Conservation (phyloP, 441 rosid genomes). For the Flueggea neowawraea region DNA sequence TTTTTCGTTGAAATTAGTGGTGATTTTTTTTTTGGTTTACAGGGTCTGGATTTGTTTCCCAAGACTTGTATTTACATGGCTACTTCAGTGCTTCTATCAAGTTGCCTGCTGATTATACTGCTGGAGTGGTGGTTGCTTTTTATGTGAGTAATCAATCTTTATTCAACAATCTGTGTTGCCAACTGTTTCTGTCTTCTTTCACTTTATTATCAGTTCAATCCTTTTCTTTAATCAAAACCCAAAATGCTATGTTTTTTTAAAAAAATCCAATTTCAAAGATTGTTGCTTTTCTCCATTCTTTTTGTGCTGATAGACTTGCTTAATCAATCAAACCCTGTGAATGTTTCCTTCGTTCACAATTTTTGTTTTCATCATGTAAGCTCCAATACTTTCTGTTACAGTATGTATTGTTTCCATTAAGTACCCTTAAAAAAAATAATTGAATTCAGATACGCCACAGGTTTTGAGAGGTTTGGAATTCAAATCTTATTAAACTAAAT, state of each 20-base stretch:
- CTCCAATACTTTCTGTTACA: no score
- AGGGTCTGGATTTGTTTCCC: slow-evolving; percentile 99
- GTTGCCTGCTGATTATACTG: slow-evolving; percentile 97
- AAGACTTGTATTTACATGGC: slow-evolving; percentile 93
- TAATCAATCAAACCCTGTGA: no score
- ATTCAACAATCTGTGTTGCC: not conserved
- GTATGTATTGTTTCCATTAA: no score
- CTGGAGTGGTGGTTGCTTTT: slow-evolving; percentile 98
- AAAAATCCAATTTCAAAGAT: not conserved
- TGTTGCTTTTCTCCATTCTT: not conserved
- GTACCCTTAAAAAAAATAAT: no score
- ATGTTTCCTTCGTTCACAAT: no score
- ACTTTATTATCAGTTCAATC: no score
- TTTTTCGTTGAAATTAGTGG: not conserved
- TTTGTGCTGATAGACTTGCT: not conserved
- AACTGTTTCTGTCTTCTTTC: no score
- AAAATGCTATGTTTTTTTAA: no score
- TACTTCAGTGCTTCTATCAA: slow-evolving; percentile 96
- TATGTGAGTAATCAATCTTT: slow-evolving; percentile 56
- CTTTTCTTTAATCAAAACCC: not conserved
- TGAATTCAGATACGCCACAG: no score
- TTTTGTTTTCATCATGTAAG: no score
- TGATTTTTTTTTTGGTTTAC: slow-evolving; percentile 17
- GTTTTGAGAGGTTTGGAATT: no score
- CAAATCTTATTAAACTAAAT: no score